phyloP scores from a whole-genome alignment of 192 early-diverging fungal genomes.

The Physocladia obscura region DNA sequence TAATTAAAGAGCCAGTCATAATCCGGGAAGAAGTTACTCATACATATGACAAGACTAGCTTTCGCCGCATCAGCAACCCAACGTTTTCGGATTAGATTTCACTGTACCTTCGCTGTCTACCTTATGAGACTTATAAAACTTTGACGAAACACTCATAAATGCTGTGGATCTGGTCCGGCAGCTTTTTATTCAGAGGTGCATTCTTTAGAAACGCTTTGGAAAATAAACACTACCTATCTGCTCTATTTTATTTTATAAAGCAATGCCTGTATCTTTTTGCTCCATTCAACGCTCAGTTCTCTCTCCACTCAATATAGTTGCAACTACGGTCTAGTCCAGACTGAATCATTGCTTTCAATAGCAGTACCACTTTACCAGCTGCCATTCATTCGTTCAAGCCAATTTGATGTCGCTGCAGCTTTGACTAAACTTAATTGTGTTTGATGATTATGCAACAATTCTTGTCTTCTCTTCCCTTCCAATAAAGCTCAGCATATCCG shows the following conservation, averaged over 20 bases:
- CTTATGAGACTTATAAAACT: conserved; percentile 77
- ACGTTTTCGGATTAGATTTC: conserved; percentile 67
- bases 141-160: conserved; percentile 74
- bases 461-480: background rate
- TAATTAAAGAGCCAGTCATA: conserved; percentile 42
- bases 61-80: conserved; percentile 78
- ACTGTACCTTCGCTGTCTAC: conserved; percentile 87
- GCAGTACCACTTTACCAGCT: background rate
- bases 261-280: too few relatives aligned
- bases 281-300: background rate
- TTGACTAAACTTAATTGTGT: background rate
- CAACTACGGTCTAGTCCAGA: background rate
- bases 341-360: background rate
- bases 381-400: conserved; percentile 1
- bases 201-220: too few relatives aligned
- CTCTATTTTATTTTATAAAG: too few relatives aligned
- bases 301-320: background rate
- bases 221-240: too few relatives aligned
- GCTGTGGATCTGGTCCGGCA: conserved; percentile 57
- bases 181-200: conserved; percentile 62
- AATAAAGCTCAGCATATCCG: background rate
- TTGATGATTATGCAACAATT: background rate
- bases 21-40: conserved; percentile 72
- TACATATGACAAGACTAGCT: conserved; percentile 85
- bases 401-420: background rate